Evolutionary conservation across 2,329 filamentous ascomycete species (phyloP).

Genomic region (Diaporthe longicolla): DNA sequence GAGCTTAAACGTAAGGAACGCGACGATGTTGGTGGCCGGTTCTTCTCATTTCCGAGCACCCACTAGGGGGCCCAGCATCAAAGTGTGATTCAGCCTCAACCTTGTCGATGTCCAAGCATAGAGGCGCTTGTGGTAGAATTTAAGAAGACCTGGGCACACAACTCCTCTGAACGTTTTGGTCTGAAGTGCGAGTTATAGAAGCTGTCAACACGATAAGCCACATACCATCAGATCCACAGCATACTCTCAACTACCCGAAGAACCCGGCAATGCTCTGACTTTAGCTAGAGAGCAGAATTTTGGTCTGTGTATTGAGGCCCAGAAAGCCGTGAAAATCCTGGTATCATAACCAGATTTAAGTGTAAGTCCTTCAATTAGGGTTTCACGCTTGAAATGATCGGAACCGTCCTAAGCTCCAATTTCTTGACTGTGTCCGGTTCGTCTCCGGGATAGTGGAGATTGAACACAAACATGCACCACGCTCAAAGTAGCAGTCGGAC

Average conservation of each 20-base stretch:
- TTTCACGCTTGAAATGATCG: not conserved
- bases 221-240: not conserved
- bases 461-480: not conserved
- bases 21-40: not conserved
- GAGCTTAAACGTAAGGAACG: not conserved
- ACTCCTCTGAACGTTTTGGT: not conserved
- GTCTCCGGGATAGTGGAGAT: not conserved
- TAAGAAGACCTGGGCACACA: not conserved
- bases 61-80: not conserved
- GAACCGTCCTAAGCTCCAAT: not conserved
- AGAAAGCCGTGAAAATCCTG: not conserved
- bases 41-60: not conserved
- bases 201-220: not conserved
- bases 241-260: not conserved
- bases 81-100: not conserved
- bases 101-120: not conserved
- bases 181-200: not conserved
- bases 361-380: not conserved
- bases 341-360: not conserved
- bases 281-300: too few relatives aligned
- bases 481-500: not conserved
- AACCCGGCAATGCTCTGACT: too few relatives aligned
- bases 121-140: not conserved
- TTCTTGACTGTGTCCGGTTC: not conserved
- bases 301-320: not conserved